Base-by-base conservation (phyloP, 1,284 basidiomycete genomes). In the Leccinum glutinopallens region DNA sequence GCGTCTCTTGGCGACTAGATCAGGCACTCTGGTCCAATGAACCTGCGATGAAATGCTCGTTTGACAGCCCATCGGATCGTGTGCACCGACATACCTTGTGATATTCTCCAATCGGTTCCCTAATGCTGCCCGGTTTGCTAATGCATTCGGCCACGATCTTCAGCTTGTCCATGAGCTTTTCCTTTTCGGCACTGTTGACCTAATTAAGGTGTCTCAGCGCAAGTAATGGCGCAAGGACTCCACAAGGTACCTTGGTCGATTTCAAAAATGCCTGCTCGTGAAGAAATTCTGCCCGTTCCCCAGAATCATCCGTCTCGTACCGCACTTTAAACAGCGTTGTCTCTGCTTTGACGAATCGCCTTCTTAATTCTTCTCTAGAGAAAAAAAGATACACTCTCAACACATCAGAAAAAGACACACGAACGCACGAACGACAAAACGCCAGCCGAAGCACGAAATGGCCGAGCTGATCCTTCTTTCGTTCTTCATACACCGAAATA, bases 381-480 rank as follows among this genome's bases (percentile, higher is more conserved):
- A 12, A 59, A 6, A 39, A 39, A 56, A 0, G 2, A 25, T 39
- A 64, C 15, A 46, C 9, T 17, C 13, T 41, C 17, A 13, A 7
- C 5, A 9, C 25, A 51, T 29, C 10, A 3, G 19, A 55, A 55
- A 43, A 12, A 39, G 51, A 10, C n/a, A 13, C 2, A 12, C n/a
- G 13, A 39, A 72, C 94, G 76, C 78, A 97, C 96, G 93, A 95
- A 64, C 94, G 88, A 78, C 96, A 97, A 78, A 99, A 99, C 2
- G 97, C 96, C 49, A 99, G 83, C 55, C 97, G 83, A 65, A 99
- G 83, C 3, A 99, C 94, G 79, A 96, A 99, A 80, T 99, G 97
- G 19, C 95, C 90, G 37, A 98, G 84, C 73, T 96, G 92, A 76
- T 99, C 97, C 70, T 86, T 90, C 74, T 84, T 84, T 66, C 97